Conservation (phyloP, 2,329 filamentous ascomycete species). For the Sporothrix euskadiensis region DNA sequence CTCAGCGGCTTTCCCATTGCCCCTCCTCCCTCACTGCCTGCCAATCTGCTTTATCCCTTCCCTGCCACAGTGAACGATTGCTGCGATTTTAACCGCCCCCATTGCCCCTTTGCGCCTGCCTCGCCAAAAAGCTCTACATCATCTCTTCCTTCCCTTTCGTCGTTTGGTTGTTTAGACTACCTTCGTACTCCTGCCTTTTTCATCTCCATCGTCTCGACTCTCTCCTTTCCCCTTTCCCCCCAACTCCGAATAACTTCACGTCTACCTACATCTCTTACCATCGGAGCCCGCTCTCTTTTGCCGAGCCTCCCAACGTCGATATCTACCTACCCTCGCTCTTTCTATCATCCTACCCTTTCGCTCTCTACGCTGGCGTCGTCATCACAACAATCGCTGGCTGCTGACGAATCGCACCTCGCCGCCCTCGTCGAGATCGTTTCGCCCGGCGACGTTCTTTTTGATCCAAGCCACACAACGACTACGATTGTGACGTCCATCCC, state of each 20-base stretch:
- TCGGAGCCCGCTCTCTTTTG: neutral
- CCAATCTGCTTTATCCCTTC: constrained; percentile 10
- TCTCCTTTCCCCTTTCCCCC: neutral
- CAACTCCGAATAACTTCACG: neutral
- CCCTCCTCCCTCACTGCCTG: constrained; percentile 17
- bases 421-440: constrained; percentile 38
- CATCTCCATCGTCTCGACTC: neutral
- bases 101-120: neutral
- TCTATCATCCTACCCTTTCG: neutral
- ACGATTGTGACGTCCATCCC: constrained; percentile 33
- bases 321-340: neutral
- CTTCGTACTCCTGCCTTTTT: neutral
- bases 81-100: constrained; percentile 4
- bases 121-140: neutral
- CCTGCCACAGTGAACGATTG: constrained; percentile 2
- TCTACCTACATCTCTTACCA: neutral
- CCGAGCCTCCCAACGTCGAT: neutral
- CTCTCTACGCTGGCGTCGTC: constrained; percentile 33
- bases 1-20: neutral
- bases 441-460: constrained; percentile 45
- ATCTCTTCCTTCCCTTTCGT: neutral
- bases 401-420: constrained; percentile 28
- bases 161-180: neutral
- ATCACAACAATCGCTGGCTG: constrained; percentile 30
- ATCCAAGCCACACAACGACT: constrained; percentile 37